Base-by-base conservation (phyloP, 2,329 filamentous ascomycete species). In the Neonectria sp. region DNA sequence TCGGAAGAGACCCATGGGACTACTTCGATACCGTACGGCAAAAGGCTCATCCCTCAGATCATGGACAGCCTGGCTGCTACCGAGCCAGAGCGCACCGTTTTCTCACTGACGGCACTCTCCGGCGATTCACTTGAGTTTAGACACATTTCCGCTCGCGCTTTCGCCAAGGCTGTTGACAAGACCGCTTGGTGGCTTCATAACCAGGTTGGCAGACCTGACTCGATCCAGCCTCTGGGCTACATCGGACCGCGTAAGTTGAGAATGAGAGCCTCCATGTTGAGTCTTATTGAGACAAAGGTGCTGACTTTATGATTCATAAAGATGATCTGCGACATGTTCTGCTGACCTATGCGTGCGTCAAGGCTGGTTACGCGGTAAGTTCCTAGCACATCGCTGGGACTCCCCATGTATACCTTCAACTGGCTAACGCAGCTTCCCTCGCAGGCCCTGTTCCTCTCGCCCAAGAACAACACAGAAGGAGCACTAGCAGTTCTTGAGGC, bases 381-480 rank as follows among this genome's bases (percentile, higher is more conserved):
- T 17, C 6, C 24, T 1, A 1, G 1, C 17, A 31, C 33, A 13
- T 25, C 3, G 37, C 15, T 21, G 17, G n/a, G 4, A 4, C 15
- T 15, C 15, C 17, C 6, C 45, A 25, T 25, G 21, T 8, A 9
- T 1, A 25, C 11, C 2, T 2, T 5, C 33, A 21, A 31, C 21
- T 49, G 8, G 12, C 46, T 58, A 17, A 48, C 15, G 6, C 2
- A 46, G 21, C 24, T 11, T 45, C 27, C 4, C 37, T 31, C 3
- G 9, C 11, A 81, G 79, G 73, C 77, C 0, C 67, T 82, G 4
- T 77, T 81, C 27, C 68, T 76, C 4, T 81, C 81, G 0, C 78
- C 78, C 1, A 75, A 77, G 46, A 82, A 82, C 40, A 82, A 72
- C 24, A 64, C 76, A 0, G 75, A 76, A 15, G 81, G 76, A 0